phyloP scores from a whole-genome alignment of 106 monocot species.

The Dendrobium officinale region DNA sequence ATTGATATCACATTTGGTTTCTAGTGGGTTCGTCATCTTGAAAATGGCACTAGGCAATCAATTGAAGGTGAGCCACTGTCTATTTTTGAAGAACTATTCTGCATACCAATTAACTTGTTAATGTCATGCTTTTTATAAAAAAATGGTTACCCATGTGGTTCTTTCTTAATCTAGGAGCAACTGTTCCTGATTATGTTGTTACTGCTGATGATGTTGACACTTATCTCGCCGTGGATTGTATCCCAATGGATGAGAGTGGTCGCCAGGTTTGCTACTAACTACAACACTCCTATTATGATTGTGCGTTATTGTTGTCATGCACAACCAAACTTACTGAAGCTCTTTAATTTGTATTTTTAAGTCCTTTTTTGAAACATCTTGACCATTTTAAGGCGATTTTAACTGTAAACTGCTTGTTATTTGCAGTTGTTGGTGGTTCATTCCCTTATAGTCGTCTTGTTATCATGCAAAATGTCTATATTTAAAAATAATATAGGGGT shows the following conservation, averaged over 20 bases:
- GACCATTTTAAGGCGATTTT: background rate
- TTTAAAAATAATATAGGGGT: no score
- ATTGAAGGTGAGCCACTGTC: constrained; percentile 53
- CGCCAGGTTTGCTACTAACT: constrained; percentile 49
- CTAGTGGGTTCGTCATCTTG: constrained; percentile 84
- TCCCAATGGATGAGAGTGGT: constrained; percentile 82
- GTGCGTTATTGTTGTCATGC: background rate
- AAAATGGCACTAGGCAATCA: constrained; percentile 71
- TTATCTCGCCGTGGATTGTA: constrained; percentile 77
- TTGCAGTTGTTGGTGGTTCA: background rate
- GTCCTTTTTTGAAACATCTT: background rate
- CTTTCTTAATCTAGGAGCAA: constrained; percentile 49
- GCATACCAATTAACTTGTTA: background rate
- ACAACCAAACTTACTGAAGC: background rate
- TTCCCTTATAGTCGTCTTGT: background rate
- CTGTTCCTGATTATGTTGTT: constrained; percentile 72
- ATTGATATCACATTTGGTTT: constrained; percentile 15
- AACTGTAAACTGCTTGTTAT: background rate
- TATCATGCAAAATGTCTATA: background rate
- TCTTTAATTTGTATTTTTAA: background rate
- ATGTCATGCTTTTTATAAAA: background rate
- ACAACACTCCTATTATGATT: background rate
- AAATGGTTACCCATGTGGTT: background rate
- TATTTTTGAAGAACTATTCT: background rate
- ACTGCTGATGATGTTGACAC: constrained; percentile 95